These are phyloP conservation scores for Pyrus hybrid DNA, from an alignment of 331 rosid genomes.

Conservation along the genomic window DNA sequence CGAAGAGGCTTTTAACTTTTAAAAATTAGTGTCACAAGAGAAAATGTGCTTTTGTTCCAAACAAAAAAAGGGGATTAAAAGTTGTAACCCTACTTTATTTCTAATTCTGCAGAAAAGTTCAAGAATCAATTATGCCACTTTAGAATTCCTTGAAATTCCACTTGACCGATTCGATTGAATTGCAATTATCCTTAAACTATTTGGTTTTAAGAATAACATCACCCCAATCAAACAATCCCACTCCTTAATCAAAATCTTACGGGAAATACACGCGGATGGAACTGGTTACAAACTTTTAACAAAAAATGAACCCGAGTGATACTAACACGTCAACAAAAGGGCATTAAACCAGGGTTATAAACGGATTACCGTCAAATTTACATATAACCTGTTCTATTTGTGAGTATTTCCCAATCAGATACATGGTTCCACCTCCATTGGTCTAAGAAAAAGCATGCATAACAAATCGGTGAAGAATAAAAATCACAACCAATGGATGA, in stretches of 20 bases:
- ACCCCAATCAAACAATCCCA: not conserved
- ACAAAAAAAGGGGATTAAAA: conserved; percentile 4
- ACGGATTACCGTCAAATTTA: no score
- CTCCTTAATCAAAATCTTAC: not conserved
- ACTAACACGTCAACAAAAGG: not conserved
- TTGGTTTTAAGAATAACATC: not conserved
- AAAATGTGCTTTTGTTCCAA: conserved; percentile 7
- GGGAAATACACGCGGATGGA: not conserved
- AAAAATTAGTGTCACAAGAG: not conserved
- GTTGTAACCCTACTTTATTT: not conserved
- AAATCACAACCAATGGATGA: not conserved
- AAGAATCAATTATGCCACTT: conserved; percentile 2
- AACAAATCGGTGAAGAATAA: not conserved
- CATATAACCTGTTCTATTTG: no score
- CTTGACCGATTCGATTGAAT: conserved; percentile 11
- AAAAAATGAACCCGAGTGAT: not conserved
- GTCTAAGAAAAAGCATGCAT: not conserved
- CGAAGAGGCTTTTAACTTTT: not conserved
- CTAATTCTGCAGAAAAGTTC: conserved; percentile 8
- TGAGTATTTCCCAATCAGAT: not conserved
- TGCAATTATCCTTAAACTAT: not conserved
- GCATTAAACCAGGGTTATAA: not conserved
- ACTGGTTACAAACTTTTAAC: not conserved
- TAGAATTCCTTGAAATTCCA: conserved; percentile 6
- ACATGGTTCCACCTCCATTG: conserved; percentile 1